Percentiles rank a stretch among this genome's conserved stretches.
Conservation (phyloP, 768 basidiomycete species). For the Panellus pusillus region DNA sequence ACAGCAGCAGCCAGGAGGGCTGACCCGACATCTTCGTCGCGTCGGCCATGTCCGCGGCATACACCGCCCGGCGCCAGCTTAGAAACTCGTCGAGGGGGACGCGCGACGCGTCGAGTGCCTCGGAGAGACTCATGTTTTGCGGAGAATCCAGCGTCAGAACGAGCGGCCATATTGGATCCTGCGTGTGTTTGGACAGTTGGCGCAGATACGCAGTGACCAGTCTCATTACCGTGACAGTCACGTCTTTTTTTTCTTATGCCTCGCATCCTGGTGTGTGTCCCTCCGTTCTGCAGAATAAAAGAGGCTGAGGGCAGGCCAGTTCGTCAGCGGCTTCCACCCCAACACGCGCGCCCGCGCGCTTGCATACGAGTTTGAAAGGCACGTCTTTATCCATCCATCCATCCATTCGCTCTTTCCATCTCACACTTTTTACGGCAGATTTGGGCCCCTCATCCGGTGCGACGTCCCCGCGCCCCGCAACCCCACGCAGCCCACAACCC, state of each 20-base stretch:
- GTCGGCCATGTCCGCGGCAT: conserved; percentile 33
- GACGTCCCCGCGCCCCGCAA: conserved; percentile 88
- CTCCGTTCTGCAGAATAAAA: not conserved
- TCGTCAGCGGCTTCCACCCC: conserved; percentile 84
- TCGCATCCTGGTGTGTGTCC: conserved; percentile 55
- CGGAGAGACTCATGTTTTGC: conserved; percentile 26
- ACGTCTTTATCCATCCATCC: conserved; percentile 21
- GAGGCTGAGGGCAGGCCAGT: conserved; percentile 49
- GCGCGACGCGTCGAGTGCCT: conserved; percentile 31
- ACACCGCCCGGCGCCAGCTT: conserved; percentile 39
- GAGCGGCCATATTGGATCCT: conserved; percentile 44
- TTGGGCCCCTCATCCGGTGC: conserved; percentile 81
- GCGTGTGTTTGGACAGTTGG: conserved; percentile 33
- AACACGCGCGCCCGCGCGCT: conserved; percentile 82
- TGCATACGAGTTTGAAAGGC: conserved; percentile 88
- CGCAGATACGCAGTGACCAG: conserved; percentile 34
- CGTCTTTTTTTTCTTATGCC: conserved; percentile 47
- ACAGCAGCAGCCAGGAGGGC: conserved; percentile 59
- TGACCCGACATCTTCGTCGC: conserved; percentile 12
- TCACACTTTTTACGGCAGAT: conserved; percentile 43
- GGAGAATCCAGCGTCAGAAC: conserved; percentile 35
- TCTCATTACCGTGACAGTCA: not conserved
- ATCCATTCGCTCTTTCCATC: not conserved
- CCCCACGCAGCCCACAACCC: conserved; percentile 68
- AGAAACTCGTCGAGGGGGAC: conserved; percentile 39